These are phyloP conservation scores for Rutidosis leptorrhynchoides DNA, from an alignment of 129 eudicot species.

Conservation along the genomic window DNA sequence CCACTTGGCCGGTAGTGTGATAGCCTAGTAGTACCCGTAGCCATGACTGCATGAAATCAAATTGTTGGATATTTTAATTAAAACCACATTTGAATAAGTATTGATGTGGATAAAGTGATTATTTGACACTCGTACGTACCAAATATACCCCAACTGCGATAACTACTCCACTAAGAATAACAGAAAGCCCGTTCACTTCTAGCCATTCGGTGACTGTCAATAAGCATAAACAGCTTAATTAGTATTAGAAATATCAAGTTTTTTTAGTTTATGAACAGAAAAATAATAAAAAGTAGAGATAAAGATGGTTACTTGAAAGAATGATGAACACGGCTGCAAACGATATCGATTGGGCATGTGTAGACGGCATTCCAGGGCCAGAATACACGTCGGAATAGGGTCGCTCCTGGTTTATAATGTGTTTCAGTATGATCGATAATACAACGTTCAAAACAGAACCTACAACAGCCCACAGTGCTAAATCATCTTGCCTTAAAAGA, in stretches of 20 bases:
- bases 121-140: slow-evolving; percentile 45
- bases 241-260: slow-evolving; percentile 8
- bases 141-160: slow-evolving; percentile 56
- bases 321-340: slow-evolving; percentile 39
- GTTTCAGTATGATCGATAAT: slow-evolving; percentile 53
- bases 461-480: slow-evolving; percentile 59
- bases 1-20: slow-evolving; percentile 73
- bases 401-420: slow-evolving; percentile 70
- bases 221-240: background rate
- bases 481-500: slow-evolving; percentile 66
- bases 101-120: background rate
- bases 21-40: slow-evolving; percentile 61
- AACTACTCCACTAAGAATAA: slow-evolving; percentile 36
- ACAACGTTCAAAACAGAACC: slow-evolving; percentile 59
- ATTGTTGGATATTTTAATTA: slow-evolving; percentile 2
- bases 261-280: background rate
- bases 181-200: slow-evolving; percentile 57
- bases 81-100: too few relatives aligned
- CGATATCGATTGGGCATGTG: slow-evolving; percentile 87
- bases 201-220: slow-evolving; percentile 62
- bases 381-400: slow-evolving; percentile 53
- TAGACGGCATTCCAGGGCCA: slow-evolving; percentile 98
- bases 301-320: slow-evolving; percentile 52
- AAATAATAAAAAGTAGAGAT: too few relatives aligned
- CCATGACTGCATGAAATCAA: slow-evolving; percentile 63